Percentiles rank a stretch among this genome's conserved stretches.
Conservation (phyloP, 106 monocot genomes). For the Hemerocallis citrina region DNA sequence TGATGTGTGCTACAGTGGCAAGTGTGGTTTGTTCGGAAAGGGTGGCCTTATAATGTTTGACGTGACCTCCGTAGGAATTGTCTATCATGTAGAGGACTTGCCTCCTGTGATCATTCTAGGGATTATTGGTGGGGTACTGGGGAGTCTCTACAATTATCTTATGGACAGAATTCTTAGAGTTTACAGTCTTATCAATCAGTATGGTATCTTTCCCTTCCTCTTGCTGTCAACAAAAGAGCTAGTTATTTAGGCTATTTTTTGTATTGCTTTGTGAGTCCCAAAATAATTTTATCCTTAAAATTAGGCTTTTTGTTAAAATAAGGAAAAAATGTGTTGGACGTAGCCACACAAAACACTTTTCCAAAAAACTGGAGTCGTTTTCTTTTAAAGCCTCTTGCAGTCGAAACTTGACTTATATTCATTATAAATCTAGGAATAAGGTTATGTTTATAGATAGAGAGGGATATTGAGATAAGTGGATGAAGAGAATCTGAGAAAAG, state of each 20-base stretch:
- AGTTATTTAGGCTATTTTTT: slow-evolving; percentile 2
- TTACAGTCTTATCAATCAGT: slow-evolving; percentile 65
- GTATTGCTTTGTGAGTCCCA: too few species aligned
- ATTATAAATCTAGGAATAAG: too few species aligned
- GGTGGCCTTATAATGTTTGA: slow-evolving; percentile 95
- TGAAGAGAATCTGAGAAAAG: too few species aligned
- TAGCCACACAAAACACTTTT: too few species aligned
- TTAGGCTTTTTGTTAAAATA: too few species aligned
- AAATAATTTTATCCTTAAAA: slow-evolving; percentile 1
- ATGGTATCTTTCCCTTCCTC: slow-evolving; percentile 12
- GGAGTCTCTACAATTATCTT: slow-evolving; percentile 70
- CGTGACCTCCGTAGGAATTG: slow-evolving; percentile 49
- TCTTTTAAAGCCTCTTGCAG: too few species aligned
- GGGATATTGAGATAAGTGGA: too few species aligned
- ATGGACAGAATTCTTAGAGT: slow-evolving; percentile 55
- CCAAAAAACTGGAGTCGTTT: too few species aligned
- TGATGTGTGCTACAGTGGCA: slow-evolving; percentile 59
- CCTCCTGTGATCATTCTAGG: slow-evolving; percentile 73
- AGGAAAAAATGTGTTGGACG: too few species aligned
- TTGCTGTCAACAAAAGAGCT: neutral
- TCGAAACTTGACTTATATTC: too few species aligned
- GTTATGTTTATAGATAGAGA: too few species aligned
- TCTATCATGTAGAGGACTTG: slow-evolving; percentile 55
- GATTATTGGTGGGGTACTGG: slow-evolving; percentile 71
- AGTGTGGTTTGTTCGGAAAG: slow-evolving; percentile 85